A percentile compares a stretch with the other conserved stretches of the same genome.
Evolutionary conservation across 192 early-diverging fungal genomes (phyloP).

Genomic region (Mortierella alpina): DNA sequence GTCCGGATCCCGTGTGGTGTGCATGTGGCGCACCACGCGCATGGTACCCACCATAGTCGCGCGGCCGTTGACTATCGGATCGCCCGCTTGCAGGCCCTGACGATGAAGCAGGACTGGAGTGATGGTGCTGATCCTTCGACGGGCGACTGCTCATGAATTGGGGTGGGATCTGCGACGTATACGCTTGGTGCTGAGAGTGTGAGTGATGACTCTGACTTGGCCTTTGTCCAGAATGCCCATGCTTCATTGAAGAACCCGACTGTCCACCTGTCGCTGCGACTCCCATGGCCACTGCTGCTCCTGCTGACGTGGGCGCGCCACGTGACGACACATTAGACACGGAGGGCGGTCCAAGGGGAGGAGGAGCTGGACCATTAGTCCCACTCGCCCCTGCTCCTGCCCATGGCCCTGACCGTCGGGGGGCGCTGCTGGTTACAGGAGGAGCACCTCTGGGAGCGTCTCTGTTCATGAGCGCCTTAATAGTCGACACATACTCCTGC

Average conservation of each 20-base stretch:
- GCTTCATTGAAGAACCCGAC: conserved; percentile 18
- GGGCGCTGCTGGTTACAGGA: neutral
- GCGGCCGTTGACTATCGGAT: conserved; percentile 7
- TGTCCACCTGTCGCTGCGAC: conserved; percentile 14
- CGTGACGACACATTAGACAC: conserved; percentile 8
- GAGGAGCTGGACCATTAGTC: neutral
- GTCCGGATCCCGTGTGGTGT: conserved; percentile 6
- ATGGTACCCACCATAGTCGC: conserved; percentile 31
- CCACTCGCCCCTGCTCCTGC: neutral
- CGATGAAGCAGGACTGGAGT: neutral
- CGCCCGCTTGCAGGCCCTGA: neutral
- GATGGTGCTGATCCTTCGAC: conserved; percentile 12
- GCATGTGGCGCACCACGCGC: neutral
- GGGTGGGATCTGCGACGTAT: conserved; percentile 16
- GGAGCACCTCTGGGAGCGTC: conserved; percentile 25
- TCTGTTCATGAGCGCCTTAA: conserved; percentile 30
- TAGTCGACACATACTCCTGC: conserved; percentile 47
- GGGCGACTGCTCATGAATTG: conserved; percentile 30
- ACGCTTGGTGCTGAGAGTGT: conserved; percentile 27
- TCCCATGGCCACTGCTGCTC: conserved; percentile 1
- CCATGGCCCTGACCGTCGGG: conserved; percentile 24
- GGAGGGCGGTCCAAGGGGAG: neutral
- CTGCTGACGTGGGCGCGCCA: conserved; percentile 6
- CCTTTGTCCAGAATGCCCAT: neutral
- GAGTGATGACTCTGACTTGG: conserved; percentile 10